Evolutionary conservation across 2,329 filamentous ascomycete genomes (phyloP), one percentile per base, ranked within the genome.

Genomic region (Pseudohalonectria lignicola): DNA sequence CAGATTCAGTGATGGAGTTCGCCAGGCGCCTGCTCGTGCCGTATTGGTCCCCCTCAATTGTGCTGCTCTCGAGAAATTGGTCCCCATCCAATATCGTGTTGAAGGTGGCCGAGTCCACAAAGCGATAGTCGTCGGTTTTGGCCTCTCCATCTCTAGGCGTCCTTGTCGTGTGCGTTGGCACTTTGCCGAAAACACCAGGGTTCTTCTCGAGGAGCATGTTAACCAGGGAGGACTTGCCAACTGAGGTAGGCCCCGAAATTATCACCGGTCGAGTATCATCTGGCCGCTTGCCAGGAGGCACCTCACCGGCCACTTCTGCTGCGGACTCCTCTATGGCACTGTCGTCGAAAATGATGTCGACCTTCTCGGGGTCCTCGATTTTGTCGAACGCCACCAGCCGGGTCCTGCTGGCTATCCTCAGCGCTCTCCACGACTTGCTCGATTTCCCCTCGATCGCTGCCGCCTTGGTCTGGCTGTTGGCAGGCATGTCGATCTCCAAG

Each of bases 351-450:
- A 81, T 63, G 25, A 64, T 51, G 39, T 69, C 67, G 23, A 81
- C 69, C 43, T 86, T 84, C 53, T 82, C 83, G 30, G 83, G 79
- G 46, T 87, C 80, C 39, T 94, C 87, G 34, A 94, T 83, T 57
- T 82, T 86, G 57, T 96, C 88, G 56, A 96, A 92, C 16, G 78
- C 64, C 32, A 76, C 72, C 47, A 96, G 71, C 49, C 82, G 82
- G 40, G 70, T 77, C 46, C 76, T 77, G 40, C 82, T 79, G 9
- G 86, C 83, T 45, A 94, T 74, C 37, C 92, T 78, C 45, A 98
- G 64, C 5, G 86, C 85, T 48, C 88, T 76, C 92, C 92, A 98
- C 40, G 79, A 82, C 57, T 93, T 90, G 63, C 86, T 94, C 16
- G 81, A 77, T 56, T 93, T 94, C 39, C 79, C 72, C 45, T 84